phyloP scores from a whole-genome alignment of 2,329 filamentous ascomycete species.

The Fusarium temperatum region DNA sequence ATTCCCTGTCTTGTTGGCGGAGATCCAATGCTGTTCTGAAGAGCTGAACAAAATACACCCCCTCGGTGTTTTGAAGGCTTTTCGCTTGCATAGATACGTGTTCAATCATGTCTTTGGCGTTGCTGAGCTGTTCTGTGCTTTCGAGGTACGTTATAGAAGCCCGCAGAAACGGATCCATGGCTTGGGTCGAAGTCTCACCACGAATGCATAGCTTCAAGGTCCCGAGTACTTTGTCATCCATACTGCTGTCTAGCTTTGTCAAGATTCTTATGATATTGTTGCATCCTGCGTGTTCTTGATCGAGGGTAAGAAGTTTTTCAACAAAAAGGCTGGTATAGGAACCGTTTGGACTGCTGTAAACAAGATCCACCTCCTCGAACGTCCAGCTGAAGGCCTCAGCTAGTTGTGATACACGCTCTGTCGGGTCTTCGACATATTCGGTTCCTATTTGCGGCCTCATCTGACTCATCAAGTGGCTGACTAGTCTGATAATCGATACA shows the following conservation, averaged over 20 bases:
- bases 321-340: constrained; percentile 61
- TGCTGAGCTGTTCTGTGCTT: constrained; percentile 46
- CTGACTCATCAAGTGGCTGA: constrained; percentile 55
- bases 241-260: constrained; percentile 59
- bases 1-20: constrained; percentile 42
- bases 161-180: constrained; percentile 66
- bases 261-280: constrained; percentile 67
- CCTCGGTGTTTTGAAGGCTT: constrained; percentile 58
- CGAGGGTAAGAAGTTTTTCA: constrained; percentile 71
- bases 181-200: constrained; percentile 52
- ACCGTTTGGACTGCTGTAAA: constrained; percentile 52
- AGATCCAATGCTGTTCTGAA: constrained; percentile 44
- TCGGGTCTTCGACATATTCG: constrained; percentile 49
- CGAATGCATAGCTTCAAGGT: constrained; percentile 65
- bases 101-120: constrained; percentile 52
- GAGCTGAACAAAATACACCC: constrained; percentile 59
- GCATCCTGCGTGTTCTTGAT: constrained; percentile 63
- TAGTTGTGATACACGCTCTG: constrained; percentile 51
- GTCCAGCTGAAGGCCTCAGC: constrained; percentile 56
- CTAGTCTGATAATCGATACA: constrained; percentile 60
- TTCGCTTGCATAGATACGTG: constrained; percentile 57
- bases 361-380: constrained; percentile 54
- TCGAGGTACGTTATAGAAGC: constrained; percentile 64
- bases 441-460: constrained; percentile 52
- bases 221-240: constrained; percentile 62